These are phyloP conservation scores for Aspergillus glaucus DNA, from an alignment of 2,329 filamentous ascomycete species.

Conservation along the genomic window DNA sequence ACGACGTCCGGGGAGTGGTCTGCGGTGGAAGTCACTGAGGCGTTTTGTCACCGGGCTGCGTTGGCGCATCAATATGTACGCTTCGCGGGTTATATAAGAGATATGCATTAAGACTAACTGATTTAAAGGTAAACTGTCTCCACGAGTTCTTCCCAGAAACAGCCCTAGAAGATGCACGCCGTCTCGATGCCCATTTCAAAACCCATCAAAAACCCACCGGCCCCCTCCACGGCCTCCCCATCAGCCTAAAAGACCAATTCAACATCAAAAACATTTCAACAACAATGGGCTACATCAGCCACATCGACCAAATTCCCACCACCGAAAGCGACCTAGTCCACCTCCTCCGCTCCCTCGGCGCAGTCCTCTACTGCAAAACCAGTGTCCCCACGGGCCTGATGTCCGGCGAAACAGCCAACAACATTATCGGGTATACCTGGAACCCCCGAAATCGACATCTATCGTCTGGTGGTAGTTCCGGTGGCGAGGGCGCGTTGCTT, in stretches of 20 bases:
- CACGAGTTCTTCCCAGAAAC: conserved; percentile 51
- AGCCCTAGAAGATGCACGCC: conserved; percentile 44
- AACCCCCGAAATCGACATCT: conserved; percentile 54
- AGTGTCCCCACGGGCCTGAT: conserved; percentile 52
- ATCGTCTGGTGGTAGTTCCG: conserved; percentile 52
- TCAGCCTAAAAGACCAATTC: conserved; percentile 49
- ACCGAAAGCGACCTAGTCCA: conserved; percentile 55
- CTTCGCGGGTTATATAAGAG: neutral
- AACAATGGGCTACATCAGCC: conserved; percentile 61
- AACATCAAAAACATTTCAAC: conserved; percentile 46
- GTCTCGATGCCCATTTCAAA: conserved; percentile 43
- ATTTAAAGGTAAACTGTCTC: conserved; percentile 40
- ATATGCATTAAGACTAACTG: neutral
- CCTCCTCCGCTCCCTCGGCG: conserved; percentile 49
- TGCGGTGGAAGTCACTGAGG: conserved; percentile 49
- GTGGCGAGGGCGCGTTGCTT: conserved; percentile 54
- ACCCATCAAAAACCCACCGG: conserved; percentile 44
- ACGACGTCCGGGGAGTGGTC: conserved; percentile 52
- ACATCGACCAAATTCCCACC: conserved; percentile 50
- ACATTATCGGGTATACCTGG: conserved; percentile 53
- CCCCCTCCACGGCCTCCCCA: conserved; percentile 57
- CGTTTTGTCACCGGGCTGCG: conserved; percentile 52
- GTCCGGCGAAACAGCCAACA: conserved; percentile 50
- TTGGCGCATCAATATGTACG: conserved; percentile 54
- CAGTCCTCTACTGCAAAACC: conserved; percentile 52